Evolutionary conservation across 352 stramenopile genomes (phyloP).

Genomic region (Phytophthora vignae): DNA sequence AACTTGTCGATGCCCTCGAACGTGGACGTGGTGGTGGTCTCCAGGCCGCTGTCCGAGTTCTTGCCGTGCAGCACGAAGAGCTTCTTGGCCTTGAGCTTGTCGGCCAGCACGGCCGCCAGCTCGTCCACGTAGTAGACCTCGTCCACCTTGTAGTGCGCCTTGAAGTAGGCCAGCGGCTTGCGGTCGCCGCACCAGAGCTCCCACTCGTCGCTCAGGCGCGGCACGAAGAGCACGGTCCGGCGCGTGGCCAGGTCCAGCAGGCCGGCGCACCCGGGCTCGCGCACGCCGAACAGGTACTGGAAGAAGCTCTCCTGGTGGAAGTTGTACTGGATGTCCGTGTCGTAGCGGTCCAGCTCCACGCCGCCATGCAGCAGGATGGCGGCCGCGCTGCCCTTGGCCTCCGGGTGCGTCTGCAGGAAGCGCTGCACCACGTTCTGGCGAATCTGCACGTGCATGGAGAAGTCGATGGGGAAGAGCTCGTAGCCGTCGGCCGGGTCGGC

Average conservation of each 20-base stretch:
- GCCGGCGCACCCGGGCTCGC: conserved; percentile 92
- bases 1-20: conserved; percentile 87
- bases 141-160: conserved; percentile 94
- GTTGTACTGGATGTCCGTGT: conserved; percentile 87
- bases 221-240: conserved; percentile 93
- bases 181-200: conserved; percentile 96
- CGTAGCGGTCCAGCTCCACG: conserved; percentile 75
- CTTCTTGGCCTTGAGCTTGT: conserved; percentile 63
- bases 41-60: conserved; percentile 82
- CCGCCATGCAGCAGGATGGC: conserved; percentile 77
- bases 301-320: conserved; percentile 99
- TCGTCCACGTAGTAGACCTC: conserved; percentile 89
- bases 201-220: conserved; percentile 91
- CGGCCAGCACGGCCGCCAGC: conserved; percentile 70
- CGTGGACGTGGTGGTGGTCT: conserved; percentile 72
- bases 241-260: conserved; percentile 87
- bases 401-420: conserved; percentile 55
- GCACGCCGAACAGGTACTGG: conserved; percentile 98
- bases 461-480: conserved; percentile 97
- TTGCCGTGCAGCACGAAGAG: conserved; percentile 83
- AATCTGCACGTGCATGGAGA: conserved; percentile 93
- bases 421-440: conserved; percentile 52
- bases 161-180: conserved; percentile 86
- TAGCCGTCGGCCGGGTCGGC: conserved; percentile 45
- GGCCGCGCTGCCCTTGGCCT: conserved; percentile 45